Base-by-base conservation (phyloP, 164 flowering plant genomes). In the Buxus sempervirens region DNA sequence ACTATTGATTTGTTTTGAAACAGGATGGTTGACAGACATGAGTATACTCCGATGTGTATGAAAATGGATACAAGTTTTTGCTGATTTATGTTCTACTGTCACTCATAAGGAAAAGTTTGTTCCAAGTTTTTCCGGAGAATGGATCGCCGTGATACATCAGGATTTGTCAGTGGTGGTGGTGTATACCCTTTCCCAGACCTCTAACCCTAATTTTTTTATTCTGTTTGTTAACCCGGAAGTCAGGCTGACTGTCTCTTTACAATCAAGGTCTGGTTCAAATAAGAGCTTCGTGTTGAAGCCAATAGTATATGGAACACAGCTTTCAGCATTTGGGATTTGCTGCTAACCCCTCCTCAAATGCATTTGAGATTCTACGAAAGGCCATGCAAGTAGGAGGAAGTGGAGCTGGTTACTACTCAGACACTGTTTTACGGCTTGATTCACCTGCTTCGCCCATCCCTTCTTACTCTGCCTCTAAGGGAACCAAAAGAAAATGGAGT, bases 131-230 rank as follows among this genome's bases (percentile, higher is more conserved):
- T 16, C 36, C 21, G 67, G 57, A 45, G 79, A 81, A 92, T 93
- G 98, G 98, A 93, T 77, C 88, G 98, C 4, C 62, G 85, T 60
- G 98, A 93, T 72, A 93, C 98, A n/a, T 91, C 96, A 24, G 98
- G 98, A 75, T 91, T 94, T 77, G 98, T 94, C 25, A 94, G 98
- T 62, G 97, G 98, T 79, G 98, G 97, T 73, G 83, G 83, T 64
- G 74, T 75, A 58, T 72, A 38, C 78, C 66, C 76, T 60, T 74
- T 53, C 41, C 49, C 65, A 69, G 75, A 72, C 76, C 63, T 79
- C 79, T 85, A 79, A 85, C 82, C 41, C 5, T 73, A 57, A 25
- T 10, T 80, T 66, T 60, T 67, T 70, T 67, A 27, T 70, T 69
- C 65, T 61, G 53, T 67, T 60, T n/a, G n/a, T 32, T 45, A 51